Conservation (phyloP, 192 early-diverging fungal genomes). For the Coemansia furcata region DNA sequence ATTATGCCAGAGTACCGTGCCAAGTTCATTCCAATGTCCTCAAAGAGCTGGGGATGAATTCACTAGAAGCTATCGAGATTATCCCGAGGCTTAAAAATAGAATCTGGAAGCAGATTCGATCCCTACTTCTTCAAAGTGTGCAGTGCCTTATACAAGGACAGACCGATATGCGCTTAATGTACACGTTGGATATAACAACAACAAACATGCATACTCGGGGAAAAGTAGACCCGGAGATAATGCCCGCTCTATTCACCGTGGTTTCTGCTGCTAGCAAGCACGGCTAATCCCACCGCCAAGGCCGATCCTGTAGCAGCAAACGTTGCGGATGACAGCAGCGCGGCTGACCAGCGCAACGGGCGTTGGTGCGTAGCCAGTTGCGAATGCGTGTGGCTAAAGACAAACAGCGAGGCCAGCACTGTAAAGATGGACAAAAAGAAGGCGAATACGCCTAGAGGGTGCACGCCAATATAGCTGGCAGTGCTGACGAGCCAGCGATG, state of each 20-base stretch:
- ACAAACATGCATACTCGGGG: not conserved
- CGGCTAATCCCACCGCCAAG: not conserved
- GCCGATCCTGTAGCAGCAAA: constrained; percentile 14
- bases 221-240: not conserved
- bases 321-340: constrained; percentile 15
- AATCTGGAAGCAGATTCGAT: not conserved
- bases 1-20: not conserved
- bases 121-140: not conserved
- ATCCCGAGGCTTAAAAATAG: not conserved
- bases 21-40: not conserved
- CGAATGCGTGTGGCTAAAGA: constrained; percentile 24
- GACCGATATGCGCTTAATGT: not conserved
- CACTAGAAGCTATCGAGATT: not conserved
- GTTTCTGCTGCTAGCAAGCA: not conserved
- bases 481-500: constrained; percentile 3
- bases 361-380: constrained; percentile 24
- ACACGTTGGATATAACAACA: not conserved
- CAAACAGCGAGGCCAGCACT: constrained; percentile 6
- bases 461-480: not conserved
- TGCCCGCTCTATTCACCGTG: not conserved
- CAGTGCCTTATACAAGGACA: not conserved
- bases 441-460: constrained; percentile 4
- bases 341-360: constrained; percentile 32
- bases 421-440: constrained; percentile 25
- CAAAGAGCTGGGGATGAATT: not conserved